Evolutionary conservation across 139 green algal species (phyloP), one percentile per base, ranked within the genome.

Genomic region (Chlorella sp.): DNA sequence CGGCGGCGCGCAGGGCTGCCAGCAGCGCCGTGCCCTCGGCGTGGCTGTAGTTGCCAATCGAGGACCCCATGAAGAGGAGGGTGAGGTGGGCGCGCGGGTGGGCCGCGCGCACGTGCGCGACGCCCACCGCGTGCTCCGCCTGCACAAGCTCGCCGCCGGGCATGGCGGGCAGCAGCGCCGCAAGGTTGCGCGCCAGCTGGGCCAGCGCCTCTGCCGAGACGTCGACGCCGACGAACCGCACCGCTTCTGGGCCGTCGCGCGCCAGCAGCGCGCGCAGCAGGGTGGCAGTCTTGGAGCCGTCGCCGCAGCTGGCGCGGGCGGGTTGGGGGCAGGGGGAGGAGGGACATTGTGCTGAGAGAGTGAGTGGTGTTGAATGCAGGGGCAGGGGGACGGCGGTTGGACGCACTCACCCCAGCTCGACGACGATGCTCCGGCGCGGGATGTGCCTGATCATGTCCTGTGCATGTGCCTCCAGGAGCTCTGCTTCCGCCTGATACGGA

Each of bases 401-500:
- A n/a, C n/a, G n/a, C n/a, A n/a, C n/a, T n/a, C n/a, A n/a, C n/a
- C 87, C 87, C 23, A 92, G 77, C 73, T 92, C 87, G 8, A 90
- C 74, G 8, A 91, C 38, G 17, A 90, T 62, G 2, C 67, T 56
- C 7, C 78, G 79, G 19, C 42, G 9, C 9, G 80, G 40, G 15
- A 92, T 67, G 31, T 74, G 67, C n/a, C 29, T 23, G 19, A 84
- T 65, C 31, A 92, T 90, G 5, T 84, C 75, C 1, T 55, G 9
- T 3, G 79, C 72, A 36, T 91, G 64, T 15, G 68, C 14, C 27
- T 67, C 40, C 27, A 85, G 62, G 33, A 85, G 58, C 11, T 23
- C 15, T 61, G 38, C 46, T 35, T 85, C 79, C 46, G 55, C 66
- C 2, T 8, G 23, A 25, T 82, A 85, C 14, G 68, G 67, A 43